phyloP scores from a whole-genome alignment of 2,329 filamentous ascomycete genomes.

The Hypoxylon sp. region DNA sequence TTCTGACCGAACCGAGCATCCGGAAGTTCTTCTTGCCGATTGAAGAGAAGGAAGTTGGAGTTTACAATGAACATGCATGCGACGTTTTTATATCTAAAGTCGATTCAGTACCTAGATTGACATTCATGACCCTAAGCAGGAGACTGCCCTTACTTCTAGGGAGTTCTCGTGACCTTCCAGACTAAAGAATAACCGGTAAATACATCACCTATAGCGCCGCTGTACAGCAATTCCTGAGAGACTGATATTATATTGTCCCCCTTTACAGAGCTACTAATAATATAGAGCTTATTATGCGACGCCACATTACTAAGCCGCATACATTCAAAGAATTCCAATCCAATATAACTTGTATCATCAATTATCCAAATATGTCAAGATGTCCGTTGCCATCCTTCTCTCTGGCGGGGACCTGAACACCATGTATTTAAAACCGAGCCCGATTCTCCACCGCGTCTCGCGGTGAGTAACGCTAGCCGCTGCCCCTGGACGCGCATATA shows the following conservation, averaged over 20 bases:
- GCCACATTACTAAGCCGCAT: conserved; percentile 1
- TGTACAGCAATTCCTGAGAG: not conserved
- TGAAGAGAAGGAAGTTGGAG: not conserved
- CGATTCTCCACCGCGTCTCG: not conserved
- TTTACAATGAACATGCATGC: not conserved
- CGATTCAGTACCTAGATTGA: not conserved
- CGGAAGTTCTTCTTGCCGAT: not conserved
- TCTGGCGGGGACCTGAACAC: not conserved
- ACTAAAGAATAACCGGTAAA: not conserved
- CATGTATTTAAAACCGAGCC: not conserved
- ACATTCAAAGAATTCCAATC: not conserved
- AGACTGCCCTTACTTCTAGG: not conserved
- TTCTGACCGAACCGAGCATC: not conserved
- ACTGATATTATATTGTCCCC: not conserved
- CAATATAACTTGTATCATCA: not conserved
- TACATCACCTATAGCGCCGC: not conserved
- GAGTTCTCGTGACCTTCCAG: not conserved
- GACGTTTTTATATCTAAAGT: not conserved
- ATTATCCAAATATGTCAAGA: not conserved
- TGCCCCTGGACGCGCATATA: not conserved
- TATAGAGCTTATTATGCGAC: conserved; percentile 1
- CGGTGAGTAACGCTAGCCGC: not conserved
- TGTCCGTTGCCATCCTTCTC: not conserved
- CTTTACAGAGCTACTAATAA: not conserved
- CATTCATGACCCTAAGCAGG: not conserved